Conservation (phyloP, 768 basidiomycete genomes). For the Austroboletus eburneus region DNA sequence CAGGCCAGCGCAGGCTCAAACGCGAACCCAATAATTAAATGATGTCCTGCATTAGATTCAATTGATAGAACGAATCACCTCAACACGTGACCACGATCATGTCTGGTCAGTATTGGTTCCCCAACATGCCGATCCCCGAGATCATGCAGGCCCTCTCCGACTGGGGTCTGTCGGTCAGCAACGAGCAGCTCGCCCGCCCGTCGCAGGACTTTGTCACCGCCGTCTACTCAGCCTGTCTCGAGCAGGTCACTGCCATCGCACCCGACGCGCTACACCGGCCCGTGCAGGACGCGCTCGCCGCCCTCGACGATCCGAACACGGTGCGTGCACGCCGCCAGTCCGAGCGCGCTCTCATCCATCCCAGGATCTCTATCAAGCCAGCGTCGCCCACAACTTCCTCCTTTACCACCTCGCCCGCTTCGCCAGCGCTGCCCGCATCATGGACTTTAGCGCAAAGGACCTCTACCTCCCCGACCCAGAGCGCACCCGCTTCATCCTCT, state of each 20-base stretch:
- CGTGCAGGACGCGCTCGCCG: slow-evolving; percentile 48
- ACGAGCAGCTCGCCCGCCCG: slow-evolving; percentile 65
- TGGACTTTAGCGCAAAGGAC: slow-evolving; percentile 76
- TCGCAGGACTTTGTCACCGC: slow-evolving; percentile 65
- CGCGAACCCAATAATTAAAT: no score
- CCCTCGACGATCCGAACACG: slow-evolving; percentile 49
- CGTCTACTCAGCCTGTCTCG: slow-evolving; percentile 68
- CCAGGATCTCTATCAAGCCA: slow-evolving; percentile 64
- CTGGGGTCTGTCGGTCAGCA: slow-evolving; percentile 65
- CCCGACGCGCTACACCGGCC: slow-evolving; percentile 57
- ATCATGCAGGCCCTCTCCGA: slow-evolving; percentile 60
- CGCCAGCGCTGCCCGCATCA: slow-evolving; percentile 66
- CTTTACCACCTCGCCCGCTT: slow-evolving; percentile 74
- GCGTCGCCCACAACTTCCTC: slow-evolving; percentile 59
- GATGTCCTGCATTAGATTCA: no score
- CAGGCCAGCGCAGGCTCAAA: slow-evolving; percentile 43
- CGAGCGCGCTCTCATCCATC: background rate
- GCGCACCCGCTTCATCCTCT: slow-evolving; percentile 71
- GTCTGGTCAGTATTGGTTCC: slow-evolving; percentile 52
- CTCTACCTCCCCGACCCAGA: slow-evolving; percentile 67
- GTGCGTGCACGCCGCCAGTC: slow-evolving; percentile 33
- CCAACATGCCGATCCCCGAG: slow-evolving; percentile 59
- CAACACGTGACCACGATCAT: slow-evolving; percentile 6
- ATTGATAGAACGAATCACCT: no score
- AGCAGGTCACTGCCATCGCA: slow-evolving; percentile 63